These are phyloP conservation scores for Prosopis cineraria DNA, from an alignment of 306 rosid species.

Conservation along the genomic window DNA sequence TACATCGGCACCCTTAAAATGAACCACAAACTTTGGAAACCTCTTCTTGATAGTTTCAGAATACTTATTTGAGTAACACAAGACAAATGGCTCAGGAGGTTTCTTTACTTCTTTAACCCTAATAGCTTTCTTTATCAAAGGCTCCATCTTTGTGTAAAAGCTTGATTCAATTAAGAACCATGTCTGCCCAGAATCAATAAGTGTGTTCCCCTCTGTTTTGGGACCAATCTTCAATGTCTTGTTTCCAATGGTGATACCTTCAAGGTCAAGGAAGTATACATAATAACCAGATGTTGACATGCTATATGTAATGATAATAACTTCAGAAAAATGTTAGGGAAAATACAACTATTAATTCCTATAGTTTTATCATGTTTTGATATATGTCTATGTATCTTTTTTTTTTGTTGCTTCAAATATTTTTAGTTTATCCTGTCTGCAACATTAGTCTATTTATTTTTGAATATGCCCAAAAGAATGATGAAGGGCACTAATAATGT, in stretches of 20 bases:
- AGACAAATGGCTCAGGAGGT: background rate
- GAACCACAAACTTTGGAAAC: background rate
- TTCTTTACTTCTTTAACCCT: background rate
- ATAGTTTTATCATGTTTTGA: too few species aligned
- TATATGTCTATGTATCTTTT: too few species aligned
- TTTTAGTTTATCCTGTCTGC: too few species aligned
- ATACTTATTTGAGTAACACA: background rate
- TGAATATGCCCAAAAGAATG: too few species aligned
- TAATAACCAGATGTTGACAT: background rate
- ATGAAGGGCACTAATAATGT: too few species aligned
- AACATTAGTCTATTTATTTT: too few species aligned
- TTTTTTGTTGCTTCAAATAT: too few species aligned
- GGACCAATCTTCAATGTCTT: background rate
- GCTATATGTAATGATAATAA: too few species aligned
- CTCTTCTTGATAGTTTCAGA: background rate
- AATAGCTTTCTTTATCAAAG: background rate
- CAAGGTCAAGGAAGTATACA: background rate
- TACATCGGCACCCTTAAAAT: background rate
- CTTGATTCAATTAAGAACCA: background rate
- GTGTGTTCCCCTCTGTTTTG: background rate
- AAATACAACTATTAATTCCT: too few species aligned
- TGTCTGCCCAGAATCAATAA: background rate
- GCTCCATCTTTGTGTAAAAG: background rate
- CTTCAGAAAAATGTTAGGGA: too few species aligned
- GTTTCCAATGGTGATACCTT: background rate